Evolutionary conservation across 1,284 basidiomycete genomes (phyloP), one percentile per base, ranked within the genome.

Genomic region (Trichosporon ovoides): DNA sequence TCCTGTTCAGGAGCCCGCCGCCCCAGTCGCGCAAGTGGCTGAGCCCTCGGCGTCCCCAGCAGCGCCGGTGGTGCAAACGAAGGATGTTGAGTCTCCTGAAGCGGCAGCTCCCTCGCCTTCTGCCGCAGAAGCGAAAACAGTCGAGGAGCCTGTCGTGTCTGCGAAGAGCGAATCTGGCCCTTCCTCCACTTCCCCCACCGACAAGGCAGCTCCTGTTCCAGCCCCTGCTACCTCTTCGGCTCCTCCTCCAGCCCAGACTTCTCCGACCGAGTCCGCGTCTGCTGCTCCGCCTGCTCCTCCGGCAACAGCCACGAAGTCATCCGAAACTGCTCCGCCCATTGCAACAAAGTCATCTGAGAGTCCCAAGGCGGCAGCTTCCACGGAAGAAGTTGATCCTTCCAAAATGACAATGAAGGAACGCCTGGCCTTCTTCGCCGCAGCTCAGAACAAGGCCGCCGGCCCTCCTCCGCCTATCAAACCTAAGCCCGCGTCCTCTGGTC

Each of bases 381-480:
- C 43, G 11, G 66, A 61, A 3, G 54, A 62, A 2, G 68, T 67
- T 20, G 62, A 59, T 38, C 59, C 65, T 2, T 68, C 73, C 11
- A 63, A 57, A 22, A 66, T 67, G 56, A 70, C 74, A 1, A 73
- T 80, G 68, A 76, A 76, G 58, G 76, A 78, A 49, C 73, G 77
- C 6, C 66, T 80, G 20, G 78, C 78, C 1, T 76, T 77, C 55
- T 78, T 80, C 64, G 71, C 72, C 48, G 71, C 71, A 10, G 68
- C 71, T 2, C 69, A 63, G 53, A 62, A 63, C 28, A 72, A 72
- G 52, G 61, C 66, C 1, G 57, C 63, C 7, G 58, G 81, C 1
- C 83, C 84, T 18, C 81, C 82, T 2, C 81, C 81, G 5, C 82
- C 82, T 14, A 58, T 74, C 54, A 85, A 85, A 56, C 87, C 85